Percentiles rank a stretch among this genome's conserved stretches.
Conservation (phyloP, 2,329 filamentous ascomycete genomes). For the Septoria petroselini region DNA sequence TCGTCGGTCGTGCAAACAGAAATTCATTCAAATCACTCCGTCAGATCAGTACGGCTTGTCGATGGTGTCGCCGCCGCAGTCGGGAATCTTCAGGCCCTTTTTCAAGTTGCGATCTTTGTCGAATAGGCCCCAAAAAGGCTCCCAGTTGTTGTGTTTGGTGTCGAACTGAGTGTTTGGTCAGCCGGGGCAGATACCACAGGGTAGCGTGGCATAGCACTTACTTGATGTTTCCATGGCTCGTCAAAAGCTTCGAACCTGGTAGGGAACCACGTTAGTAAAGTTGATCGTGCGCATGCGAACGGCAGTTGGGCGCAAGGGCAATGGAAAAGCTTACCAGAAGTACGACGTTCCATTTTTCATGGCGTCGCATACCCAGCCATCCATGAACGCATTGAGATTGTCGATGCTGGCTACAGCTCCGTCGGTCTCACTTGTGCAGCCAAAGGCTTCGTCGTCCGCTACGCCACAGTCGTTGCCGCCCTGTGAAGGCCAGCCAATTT, state of each 20-base stretch:
- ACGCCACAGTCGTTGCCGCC: slow-evolving; percentile 76
- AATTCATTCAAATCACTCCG: neutral
- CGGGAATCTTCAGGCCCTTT: slow-evolving; percentile 76
- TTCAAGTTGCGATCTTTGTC: slow-evolving; percentile 82
- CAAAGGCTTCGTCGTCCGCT: slow-evolving; percentile 31
- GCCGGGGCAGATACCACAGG: neutral
- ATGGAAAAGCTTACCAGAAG: slow-evolving; percentile 64
- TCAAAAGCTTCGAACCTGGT: slow-evolving; percentile 84
- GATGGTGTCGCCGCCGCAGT: slow-evolving; percentile 71
- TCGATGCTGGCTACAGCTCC: slow-evolving; percentile 75
- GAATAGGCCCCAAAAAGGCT: slow-evolving; percentile 93
- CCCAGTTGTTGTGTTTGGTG: slow-evolving; percentile 65
- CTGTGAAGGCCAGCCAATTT: slow-evolving; percentile 84
- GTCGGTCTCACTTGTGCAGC: slow-evolving; percentile 54
- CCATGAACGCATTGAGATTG: slow-evolving; percentile 82
- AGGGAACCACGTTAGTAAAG: slow-evolving; percentile 12
- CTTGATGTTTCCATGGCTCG: slow-evolving; percentile 86
- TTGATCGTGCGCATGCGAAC: slow-evolving; percentile 7
- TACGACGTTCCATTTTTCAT: slow-evolving; percentile 82
- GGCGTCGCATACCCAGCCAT: slow-evolving; percentile 77
- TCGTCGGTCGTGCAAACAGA: neutral
- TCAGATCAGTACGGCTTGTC: slow-evolving; percentile 27
- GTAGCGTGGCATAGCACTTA: slow-evolving; percentile 48
- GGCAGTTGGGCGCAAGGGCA: neutral
- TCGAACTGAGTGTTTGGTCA: slow-evolving; percentile 1